Conservation (phyloP, 2,329 filamentous ascomycete genomes). For the Epichloe bromicola region DNA sequence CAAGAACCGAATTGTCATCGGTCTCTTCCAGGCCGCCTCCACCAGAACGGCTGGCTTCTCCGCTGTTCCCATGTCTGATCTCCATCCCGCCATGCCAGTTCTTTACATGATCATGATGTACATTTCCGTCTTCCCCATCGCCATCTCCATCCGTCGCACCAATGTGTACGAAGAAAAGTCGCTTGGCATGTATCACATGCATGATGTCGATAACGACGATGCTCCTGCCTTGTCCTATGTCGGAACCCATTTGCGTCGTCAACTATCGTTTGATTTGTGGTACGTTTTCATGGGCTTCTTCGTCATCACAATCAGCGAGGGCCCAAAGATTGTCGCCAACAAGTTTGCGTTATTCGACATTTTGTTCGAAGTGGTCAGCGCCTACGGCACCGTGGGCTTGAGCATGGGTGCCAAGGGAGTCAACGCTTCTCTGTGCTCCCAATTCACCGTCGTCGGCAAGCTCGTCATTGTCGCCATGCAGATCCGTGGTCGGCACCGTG, state of each 20-base stretch:
- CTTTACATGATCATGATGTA: constrained; percentile 99
- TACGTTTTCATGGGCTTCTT: constrained; percentile 92
- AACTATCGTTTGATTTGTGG: constrained; percentile 96
- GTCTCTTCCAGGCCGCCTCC: constrained; percentile 78
- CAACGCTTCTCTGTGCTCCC: constrained; percentile 69
- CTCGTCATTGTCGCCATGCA: constrained; percentile 57
- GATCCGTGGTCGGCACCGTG: constrained; percentile 55
- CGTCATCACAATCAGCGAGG: constrained; percentile 82
- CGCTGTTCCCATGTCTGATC: constrained; percentile 59
- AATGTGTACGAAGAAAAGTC: constrained; percentile 94
- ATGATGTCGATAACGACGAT: constrained; percentile 35
- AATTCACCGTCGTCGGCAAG: constrained; percentile 66
- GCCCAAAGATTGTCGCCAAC: constrained; percentile 47
- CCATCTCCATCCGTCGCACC: constrained; percentile 84
- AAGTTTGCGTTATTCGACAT: constrained; percentile 56
- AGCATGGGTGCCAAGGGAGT: constrained; percentile 66
- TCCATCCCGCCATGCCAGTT: constrained; percentile 87
- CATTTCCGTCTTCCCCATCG: constrained; percentile 92
- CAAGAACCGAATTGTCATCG: constrained; percentile 68
- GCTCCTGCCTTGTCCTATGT: constrained; percentile 66
- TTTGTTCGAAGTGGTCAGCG: constrained; percentile 78
- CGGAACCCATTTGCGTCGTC: constrained; percentile 77
- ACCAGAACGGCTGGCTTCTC: constrained; percentile 87
- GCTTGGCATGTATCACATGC: constrained; percentile 54
- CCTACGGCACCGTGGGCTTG: constrained; percentile 88